phyloP scores from a whole-genome alignment of 768 basidiomycete species.

The Exidia glandulosa region DNA sequence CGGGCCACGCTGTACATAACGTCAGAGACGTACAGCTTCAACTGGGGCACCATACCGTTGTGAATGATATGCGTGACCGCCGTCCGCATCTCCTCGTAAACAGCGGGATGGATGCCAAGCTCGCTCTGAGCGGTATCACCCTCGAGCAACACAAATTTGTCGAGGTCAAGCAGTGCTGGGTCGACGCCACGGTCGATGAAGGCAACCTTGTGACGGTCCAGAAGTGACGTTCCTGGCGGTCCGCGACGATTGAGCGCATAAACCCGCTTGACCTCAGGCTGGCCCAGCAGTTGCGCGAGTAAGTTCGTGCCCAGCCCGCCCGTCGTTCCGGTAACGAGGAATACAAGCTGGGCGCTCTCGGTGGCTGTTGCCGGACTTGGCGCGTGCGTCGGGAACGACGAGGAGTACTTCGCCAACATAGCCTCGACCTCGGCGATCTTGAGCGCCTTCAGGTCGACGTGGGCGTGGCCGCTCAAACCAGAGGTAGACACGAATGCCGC shows the following conservation, averaged over 20 bases:
- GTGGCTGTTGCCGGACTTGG: neutral
- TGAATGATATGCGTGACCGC: conserved; percentile 24
- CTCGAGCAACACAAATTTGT: conserved; percentile 24
- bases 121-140: conserved; percentile 13
- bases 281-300: conserved; percentile 16
- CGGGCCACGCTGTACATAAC: conserved; percentile 21
- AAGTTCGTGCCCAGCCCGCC: conserved; percentile 30
- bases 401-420: conserved; percentile 31
- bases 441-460: neutral
- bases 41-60: conserved; percentile 17
- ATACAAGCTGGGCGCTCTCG: conserved; percentile 11
- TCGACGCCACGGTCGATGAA: conserved; percentile 24
- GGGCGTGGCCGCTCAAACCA: conserved; percentile 3
- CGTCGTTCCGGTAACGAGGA: conserved; percentile 33
- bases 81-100: conserved; percentile 13
- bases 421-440: conserved; percentile 16
- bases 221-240: conserved; percentile 9
- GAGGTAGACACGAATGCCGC: conserved; percentile 13
- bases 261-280: conserved; percentile 12
- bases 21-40: neutral
- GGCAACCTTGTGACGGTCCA: conserved; percentile 16
- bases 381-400: conserved; percentile 7
- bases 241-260: conserved; percentile 24
- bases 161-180: conserved; percentile 5
- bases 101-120: conserved; percentile 17